Conservation (phyloP, 495 filamentous ascomycete species). For the Parathielavia hyrcaniae region DNA sequence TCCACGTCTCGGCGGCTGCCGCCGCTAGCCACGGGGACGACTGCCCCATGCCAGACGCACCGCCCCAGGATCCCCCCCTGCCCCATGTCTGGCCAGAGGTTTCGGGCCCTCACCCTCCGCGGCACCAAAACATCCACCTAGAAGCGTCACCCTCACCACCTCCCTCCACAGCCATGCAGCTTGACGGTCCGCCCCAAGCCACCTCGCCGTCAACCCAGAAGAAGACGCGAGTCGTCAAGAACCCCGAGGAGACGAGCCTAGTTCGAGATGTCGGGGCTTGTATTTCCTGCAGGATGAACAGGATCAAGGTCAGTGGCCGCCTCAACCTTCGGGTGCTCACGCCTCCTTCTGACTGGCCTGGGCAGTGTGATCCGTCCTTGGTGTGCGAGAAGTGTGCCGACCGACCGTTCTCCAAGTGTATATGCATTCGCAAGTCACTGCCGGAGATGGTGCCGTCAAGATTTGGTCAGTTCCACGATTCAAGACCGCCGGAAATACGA, state of each 20-base stretch:
- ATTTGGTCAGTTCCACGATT: background rate
- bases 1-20: constrained; percentile 7
- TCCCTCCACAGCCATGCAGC: constrained; percentile 7
- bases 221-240: constrained; percentile 15
- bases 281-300: constrained; percentile 19
- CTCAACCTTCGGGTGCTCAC: background rate
- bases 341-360: constrained; percentile 2
- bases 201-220: constrained; percentile 8
- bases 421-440: constrained; percentile 12
- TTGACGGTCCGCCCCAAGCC: constrained; percentile 2
- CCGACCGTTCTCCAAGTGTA: background rate
- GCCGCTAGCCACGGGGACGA: constrained; percentile 16
- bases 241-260: constrained; percentile 20
- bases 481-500: background rate
- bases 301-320: constrained; percentile 6
- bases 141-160: background rate
- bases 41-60: constrained; percentile 20
- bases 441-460: background rate
- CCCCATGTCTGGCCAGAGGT: constrained; percentile 20
- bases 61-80: constrained; percentile 9
- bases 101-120: constrained; percentile 4
- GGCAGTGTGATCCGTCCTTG: constrained; percentile 5
- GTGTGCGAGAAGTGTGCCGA: constrained; percentile 7
- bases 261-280: constrained; percentile 22
- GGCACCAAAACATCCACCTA: constrained; percentile 3